These are phyloP conservation scores for Lichtheimia corymbifera DNA, from an alignment of 371 early-diverging fungal genomes.

Conservation along the genomic window DNA sequence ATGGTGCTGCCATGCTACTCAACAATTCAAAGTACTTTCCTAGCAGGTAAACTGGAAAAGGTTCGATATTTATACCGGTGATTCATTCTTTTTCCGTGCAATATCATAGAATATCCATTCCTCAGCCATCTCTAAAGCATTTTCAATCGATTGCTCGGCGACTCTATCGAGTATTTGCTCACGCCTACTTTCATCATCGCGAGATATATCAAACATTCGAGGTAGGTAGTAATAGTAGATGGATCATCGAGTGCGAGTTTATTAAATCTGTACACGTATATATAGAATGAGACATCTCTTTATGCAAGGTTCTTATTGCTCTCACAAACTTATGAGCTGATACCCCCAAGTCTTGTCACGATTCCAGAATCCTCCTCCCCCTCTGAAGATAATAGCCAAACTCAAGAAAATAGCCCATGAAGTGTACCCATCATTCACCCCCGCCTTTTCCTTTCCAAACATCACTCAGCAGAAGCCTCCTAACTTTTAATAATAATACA, in stretches of 20 bases:
- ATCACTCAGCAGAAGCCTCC: too few species aligned
- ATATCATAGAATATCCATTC: conserved; percentile 64
- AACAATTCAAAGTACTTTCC: conserved; percentile 82
- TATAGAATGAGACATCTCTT: conserved; percentile 69
- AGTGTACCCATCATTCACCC: too few species aligned
- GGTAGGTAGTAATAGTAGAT: conserved; percentile 29
- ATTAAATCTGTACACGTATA: neutral
- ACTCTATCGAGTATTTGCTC: conserved; percentile 94
- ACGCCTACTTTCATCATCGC: conserved; percentile 90
- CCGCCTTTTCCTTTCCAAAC: too few species aligned
- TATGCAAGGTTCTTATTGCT: conserved; percentile 81
- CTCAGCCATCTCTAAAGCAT: conserved; percentile 75
- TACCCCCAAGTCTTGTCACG: conserved; percentile 64
- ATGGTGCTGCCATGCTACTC: conserved; percentile 81
- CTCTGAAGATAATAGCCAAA: too few species aligned
- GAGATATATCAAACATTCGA: conserved; percentile 87
- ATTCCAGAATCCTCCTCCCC: conserved; percentile 46
- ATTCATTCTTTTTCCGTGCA: neutral
- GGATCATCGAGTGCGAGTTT: neutral
- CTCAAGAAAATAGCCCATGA: too few species aligned
- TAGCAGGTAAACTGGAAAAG: conserved; percentile 49
- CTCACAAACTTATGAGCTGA: conserved; percentile 62
- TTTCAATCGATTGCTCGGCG: conserved; percentile 87
- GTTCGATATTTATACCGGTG: neutral
- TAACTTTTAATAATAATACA: too few species aligned